Percentiles rank a stretch among this genome's conserved stretches.
phyloP scores from a whole-genome alignment of 192 early-diverging fungal species.

The Rhizophagus clarus region DNA sequence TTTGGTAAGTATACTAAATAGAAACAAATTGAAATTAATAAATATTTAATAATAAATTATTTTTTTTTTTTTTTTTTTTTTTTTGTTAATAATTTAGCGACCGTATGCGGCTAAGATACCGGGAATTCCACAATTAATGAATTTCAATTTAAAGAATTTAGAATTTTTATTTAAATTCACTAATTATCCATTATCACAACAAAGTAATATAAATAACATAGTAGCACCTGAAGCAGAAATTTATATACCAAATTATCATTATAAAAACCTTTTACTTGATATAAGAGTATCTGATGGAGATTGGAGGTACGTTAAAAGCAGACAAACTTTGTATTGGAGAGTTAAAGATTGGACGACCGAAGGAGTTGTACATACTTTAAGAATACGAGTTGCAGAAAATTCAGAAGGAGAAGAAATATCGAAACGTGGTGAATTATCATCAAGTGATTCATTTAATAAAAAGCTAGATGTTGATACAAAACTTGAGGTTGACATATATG shows the following conservation, averaged over 20 bases:
- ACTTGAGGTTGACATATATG: not conserved
- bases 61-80: too few relatives aligned
- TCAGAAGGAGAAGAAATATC: not conserved
- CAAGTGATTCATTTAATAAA: not conserved
- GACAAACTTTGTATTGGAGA: conserved; percentile 69
- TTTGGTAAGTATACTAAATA: conserved; percentile 47
- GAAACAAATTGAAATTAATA: not conserved
- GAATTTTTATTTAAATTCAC: conserved; percentile 64
- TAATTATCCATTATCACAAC: conserved; percentile 42
- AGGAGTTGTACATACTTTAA: conserved; percentile 11
- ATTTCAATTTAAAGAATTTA: conserved; percentile 63
- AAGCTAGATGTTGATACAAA: not conserved
- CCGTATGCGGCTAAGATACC: conserved; percentile 80
- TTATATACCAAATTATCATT: conserved; percentile 77
- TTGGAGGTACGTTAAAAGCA: conserved; percentile 66
- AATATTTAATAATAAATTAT: not conserved
- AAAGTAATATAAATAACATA: conserved; percentile 30
- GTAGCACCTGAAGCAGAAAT: conserved; percentile 60
- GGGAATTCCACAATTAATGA: conserved; percentile 59
- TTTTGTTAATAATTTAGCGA: conserved; percentile 56
- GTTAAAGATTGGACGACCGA: conserved; percentile 36
- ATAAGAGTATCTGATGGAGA: conserved; percentile 69
- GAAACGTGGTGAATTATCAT: not conserved
- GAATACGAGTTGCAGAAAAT: conserved; percentile 16
- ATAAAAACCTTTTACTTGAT: conserved; percentile 46